A percentile compares a stretch with the other conserved stretches of the same genome.
phyloP scores from a whole-genome alignment of 257 asterid species.

The Solanum okadae region DNA sequence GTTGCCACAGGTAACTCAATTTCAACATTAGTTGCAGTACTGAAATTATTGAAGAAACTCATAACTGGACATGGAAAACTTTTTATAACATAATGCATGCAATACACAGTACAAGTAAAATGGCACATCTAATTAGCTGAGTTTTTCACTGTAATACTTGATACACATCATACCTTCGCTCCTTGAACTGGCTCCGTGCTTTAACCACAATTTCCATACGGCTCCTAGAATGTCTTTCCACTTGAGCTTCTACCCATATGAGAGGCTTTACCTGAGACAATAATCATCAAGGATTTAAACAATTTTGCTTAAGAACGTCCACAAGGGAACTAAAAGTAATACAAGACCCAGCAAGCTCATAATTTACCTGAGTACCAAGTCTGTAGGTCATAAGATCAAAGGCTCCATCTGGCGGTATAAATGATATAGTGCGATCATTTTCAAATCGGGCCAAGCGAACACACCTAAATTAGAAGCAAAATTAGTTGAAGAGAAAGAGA shows the following conservation, averaged over 20 bases:
- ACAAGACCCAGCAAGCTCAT: not conserved
- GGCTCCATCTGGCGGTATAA: slow-evolving; percentile 97
- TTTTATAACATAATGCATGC: not conserved
- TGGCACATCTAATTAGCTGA: not conserved
- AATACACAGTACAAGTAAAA: not conserved
- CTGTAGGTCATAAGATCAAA: slow-evolving; percentile 99
- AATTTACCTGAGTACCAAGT: slow-evolving; percentile 91
- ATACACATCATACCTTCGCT: slow-evolving; percentile 71
- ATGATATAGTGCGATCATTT: slow-evolving; percentile 93
- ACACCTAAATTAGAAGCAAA: slow-evolving; percentile 48
- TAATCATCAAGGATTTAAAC: not conserved
- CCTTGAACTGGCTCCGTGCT: slow-evolving; percentile 96
- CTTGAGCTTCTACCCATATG: slow-evolving; percentile 96
- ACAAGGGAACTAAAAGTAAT: not conserved
- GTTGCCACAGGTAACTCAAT: slow-evolving; percentile 96
- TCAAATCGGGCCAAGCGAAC: slow-evolving; percentile 98
- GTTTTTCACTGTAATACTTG: not conserved
- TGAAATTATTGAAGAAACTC: slow-evolving; percentile 33
- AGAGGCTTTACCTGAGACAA: slow-evolving; percentile 86
- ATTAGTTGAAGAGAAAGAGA: slow-evolving; percentile 4
- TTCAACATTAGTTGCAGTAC: slow-evolving; percentile 97
- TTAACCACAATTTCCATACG: slow-evolving; percentile 83
- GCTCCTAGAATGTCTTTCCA: slow-evolving; percentile 89
- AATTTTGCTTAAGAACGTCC: not conserved
- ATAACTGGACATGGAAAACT: not conserved